Base-by-base conservation (phyloP, 1,139 yeast species). In the Pichia sp. region DNA sequence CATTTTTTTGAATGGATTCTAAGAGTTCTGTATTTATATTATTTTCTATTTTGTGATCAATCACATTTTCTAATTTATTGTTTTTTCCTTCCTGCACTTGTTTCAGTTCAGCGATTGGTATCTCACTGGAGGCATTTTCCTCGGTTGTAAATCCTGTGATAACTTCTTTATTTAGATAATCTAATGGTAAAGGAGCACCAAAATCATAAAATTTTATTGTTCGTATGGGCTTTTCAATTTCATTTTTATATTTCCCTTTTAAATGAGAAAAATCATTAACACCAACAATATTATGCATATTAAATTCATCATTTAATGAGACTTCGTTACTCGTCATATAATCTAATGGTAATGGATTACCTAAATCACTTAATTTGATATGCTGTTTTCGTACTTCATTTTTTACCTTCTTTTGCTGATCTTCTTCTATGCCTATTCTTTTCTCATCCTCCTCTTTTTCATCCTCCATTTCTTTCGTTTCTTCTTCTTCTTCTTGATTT, bases 101-200 rank as follows among this genome's bases (percentile, higher is more conserved):
- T 30, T 16, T 6, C 22, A 6, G 6, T 30, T 16, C 32, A 30
- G 32, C 16, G 16, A 16, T 16, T 16, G 16, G 16, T 16, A 16
- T 16, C 16, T 16, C 16, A 16, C 16, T 16, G 16, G 16, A 16
- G 16, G 16, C 16, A 16, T 16, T 16, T 16, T 16, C 16, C 16
- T 16, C 16, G 16, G 16, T 16, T 16, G 16, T 16, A 16, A 16
- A 16, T 16, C 16, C 16, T 16, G 16, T 16, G 16, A 10, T 20
- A 10, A 8, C 6, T 20, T 32, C 7, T 5, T 10, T 23, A 11
- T 10, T n/a, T 10, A 32, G 11, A 32, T 32, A 32, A 10, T 32
- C 35, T 23, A 43, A 31, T 9, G 50, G 50, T 20, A 47, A 35
- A 6, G 50, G 50, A 7, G 43, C 20, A n/a, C 46, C 49, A n/a